These are phyloP conservation scores for Pseudogymnoascus sp. DNA, from an alignment of 2,329 filamentous ascomycete genomes.

Conservation along the genomic window DNA sequence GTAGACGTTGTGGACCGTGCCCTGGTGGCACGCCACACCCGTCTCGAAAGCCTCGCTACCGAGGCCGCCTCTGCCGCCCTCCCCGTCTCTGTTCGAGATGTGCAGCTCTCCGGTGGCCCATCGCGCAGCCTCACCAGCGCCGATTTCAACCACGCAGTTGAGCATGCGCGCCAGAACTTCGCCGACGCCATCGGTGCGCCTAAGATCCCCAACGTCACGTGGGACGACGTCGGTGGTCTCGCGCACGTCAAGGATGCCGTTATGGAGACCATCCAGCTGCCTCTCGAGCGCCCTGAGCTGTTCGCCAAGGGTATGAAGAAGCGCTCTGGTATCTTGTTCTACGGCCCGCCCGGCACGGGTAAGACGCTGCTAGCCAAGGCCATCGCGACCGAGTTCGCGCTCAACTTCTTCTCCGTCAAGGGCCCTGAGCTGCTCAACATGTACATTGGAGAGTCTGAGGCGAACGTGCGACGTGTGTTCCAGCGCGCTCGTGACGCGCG, in stretches of 20 bases:
- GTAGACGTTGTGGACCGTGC: constrained; percentile 92
- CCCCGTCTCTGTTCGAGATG: constrained; percentile 61
- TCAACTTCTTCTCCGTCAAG: constrained; percentile 93
- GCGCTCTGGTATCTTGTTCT: constrained; percentile 85
- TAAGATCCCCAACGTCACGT: constrained; percentile 94
- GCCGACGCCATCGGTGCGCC: constrained; percentile 94
- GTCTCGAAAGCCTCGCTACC: constrained; percentile 63
- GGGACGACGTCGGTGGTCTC: constrained; percentile 91
- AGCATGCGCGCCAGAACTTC: constrained; percentile 94
- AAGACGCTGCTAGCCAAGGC: constrained; percentile 91
- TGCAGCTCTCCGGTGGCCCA: constrained; percentile 81
- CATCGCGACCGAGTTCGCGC: constrained; percentile 85
- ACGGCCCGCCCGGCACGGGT: constrained; percentile 82
- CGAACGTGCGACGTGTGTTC: constrained; percentile 83
- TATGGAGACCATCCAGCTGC: constrained; percentile 90
- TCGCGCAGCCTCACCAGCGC: constrained; percentile 67
- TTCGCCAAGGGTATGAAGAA: constrained; percentile 99
- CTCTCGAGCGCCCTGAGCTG: constrained; percentile 81
- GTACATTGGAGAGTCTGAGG: constrained; percentile 93
- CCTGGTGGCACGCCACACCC: constrained; percentile 63
- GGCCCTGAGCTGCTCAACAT: constrained; percentile 88
- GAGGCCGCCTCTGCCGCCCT: constrained; percentile 20
- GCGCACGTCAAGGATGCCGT: constrained; percentile 95
- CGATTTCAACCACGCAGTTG: constrained; percentile 89
- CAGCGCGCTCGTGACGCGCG: constrained; percentile 77